Evolutionary conservation across 164 flowering plant species (phyloP).

Genomic region (Chimonanthus salicifolius): DNA sequence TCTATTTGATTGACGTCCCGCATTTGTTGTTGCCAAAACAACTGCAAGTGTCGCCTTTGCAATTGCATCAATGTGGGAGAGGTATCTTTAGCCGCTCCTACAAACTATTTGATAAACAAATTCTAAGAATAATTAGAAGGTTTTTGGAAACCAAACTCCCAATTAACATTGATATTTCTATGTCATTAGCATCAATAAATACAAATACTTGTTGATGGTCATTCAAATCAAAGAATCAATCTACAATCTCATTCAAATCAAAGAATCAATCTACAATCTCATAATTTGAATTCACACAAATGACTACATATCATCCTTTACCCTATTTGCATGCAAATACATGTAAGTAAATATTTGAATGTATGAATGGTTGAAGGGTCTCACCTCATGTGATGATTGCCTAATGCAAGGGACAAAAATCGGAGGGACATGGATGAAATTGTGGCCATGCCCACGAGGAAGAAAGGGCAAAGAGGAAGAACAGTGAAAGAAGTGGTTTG

Average conservation of each 20-base stretch:
- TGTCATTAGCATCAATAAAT: no score
- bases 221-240: no score
- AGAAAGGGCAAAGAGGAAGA: slow-evolving; percentile 4
- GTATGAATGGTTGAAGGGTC: neutral
- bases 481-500: slow-evolving; percentile 8
- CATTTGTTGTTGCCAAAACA: slow-evolving; percentile 22
- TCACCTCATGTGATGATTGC: slow-evolving; percentile 7
- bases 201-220: no score
- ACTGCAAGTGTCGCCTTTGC: slow-evolving; percentile 12
- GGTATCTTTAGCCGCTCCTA: neutral
- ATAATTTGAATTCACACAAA: neutral
- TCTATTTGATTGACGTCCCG: slow-evolving; percentile 10
- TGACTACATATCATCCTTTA: neutral
- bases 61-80: slow-evolving; percentile 1
- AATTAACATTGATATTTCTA: no score
- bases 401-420: neutral
- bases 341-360: no score
- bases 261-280: neutral
- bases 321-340: no score
- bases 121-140: neutral
- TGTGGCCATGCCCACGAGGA: neutral
- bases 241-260: no score
- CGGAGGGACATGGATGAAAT: slow-evolving; percentile 7
- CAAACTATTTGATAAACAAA: neutral
- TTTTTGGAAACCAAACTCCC: neutral